Conservation (phyloP, 805 yeast genomes). For the Candida ovalis region DNA sequence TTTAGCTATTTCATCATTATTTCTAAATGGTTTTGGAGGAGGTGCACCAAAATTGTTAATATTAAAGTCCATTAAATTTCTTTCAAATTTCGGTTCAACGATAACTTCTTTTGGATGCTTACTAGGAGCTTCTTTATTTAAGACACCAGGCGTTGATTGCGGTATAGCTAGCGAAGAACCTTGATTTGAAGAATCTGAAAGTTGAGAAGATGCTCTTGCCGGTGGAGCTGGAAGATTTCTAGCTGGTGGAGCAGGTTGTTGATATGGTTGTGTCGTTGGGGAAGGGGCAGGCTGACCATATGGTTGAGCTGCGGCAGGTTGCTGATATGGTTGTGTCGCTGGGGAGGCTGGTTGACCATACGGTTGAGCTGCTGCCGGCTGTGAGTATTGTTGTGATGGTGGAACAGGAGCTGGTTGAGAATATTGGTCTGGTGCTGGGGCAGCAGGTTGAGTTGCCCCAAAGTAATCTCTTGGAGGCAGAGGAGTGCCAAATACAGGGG, state of each 20-base stretch:
- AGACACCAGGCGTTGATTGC: slow-evolving; percentile 2
- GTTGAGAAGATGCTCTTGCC: neutral
- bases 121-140: slow-evolving; percentile 3
- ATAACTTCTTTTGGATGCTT: slow-evolving; percentile 19
- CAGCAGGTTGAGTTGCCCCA: neutral
- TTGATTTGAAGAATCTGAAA: neutral
- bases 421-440: too few species aligned
- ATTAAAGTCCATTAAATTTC: slow-evolving; percentile 34
- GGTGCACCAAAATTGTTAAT: slow-evolving; percentile 41
- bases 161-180: slow-evolving; percentile 10
- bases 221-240: neutral
- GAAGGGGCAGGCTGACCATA: neutral
- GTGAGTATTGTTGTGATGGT: neutral
- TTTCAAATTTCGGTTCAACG: slow-evolving; percentile 27
- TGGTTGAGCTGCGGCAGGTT: neutral
- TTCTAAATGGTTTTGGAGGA: slow-evolving; percentile 38
- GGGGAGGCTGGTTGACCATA: too few species aligned
- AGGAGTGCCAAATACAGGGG: neutral
- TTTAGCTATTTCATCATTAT: slow-evolving; percentile 22
- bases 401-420: too few species aligned
- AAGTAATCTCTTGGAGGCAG: neutral
- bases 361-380: neutral
- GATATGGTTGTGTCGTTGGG: neutral
- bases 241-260: neutral
- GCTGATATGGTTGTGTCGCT: slow-evolving; percentile 1